phyloP scores from a whole-genome alignment of 805 yeast species.

The Suhomyces sp. region DNA sequence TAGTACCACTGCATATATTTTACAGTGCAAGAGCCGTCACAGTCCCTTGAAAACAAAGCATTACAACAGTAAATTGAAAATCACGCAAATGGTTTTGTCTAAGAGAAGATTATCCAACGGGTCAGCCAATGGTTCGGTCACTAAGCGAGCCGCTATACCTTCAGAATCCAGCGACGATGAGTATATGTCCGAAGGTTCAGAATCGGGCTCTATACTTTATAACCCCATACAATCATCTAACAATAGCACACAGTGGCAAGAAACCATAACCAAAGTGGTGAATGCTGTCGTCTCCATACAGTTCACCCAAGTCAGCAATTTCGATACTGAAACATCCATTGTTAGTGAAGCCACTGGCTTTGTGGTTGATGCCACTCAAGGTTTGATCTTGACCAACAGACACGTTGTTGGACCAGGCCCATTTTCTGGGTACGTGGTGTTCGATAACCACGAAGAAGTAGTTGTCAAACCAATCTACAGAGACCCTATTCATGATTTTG shows the following conservation, averaged over 20 bases:
- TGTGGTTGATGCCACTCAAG: conserved; percentile 78
- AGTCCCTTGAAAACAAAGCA: not conserved
- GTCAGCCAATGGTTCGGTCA: conserved; percentile 1
- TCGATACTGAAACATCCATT: conserved; percentile 79
- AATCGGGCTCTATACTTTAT: conserved; percentile 12
- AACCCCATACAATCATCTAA: conserved; percentile 9
- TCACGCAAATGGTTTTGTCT: not conserved
- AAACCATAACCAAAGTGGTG: conserved; percentile 15
- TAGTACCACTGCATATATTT: not conserved
- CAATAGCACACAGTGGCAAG: conserved; percentile 18
- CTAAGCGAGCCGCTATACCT: conserved; percentile 4
- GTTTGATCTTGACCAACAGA: conserved; percentile 85
- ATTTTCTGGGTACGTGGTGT: conserved; percentile 84
- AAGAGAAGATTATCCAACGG: conserved; percentile 13
- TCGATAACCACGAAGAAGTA: conserved; percentile 92
- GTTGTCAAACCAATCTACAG: conserved; percentile 82
- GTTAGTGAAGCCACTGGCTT: conserved; percentile 95
- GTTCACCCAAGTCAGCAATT: conserved; percentile 80
- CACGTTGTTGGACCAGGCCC: conserved; percentile 97
- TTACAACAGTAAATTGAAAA: not conserved
- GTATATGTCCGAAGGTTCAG: conserved; percentile 8
- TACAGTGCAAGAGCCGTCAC: not conserved
- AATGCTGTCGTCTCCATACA: conserved; percentile 81
- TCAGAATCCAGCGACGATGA: conserved; percentile 7
- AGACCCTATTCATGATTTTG: conserved; percentile 95